Evolutionary conservation across 805 yeast species (phyloP).

Genomic region (Tetrapisispora arboricola): DNA sequence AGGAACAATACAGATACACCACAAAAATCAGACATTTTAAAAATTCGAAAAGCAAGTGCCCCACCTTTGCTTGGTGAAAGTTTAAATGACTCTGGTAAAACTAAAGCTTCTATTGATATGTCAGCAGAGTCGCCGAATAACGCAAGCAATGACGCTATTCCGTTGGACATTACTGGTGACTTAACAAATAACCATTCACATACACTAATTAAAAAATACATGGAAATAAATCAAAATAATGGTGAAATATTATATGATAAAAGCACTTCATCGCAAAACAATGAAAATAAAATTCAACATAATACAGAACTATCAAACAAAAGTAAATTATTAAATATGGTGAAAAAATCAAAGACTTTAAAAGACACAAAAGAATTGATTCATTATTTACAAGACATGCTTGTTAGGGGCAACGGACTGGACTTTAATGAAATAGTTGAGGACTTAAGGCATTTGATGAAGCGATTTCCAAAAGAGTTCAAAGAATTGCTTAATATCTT

Average conservation of each 20-base stretch:
- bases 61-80: conserved; percentile 7
- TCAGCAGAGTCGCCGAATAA: neutral
- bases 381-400: conserved; percentile 13
- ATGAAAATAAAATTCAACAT: neutral
- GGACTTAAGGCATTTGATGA: conserved; percentile 14
- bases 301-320: neutral
- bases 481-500: conserved; percentile 22
- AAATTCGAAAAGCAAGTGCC: conserved; percentile 18
- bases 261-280: neutral
- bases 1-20: neutral
- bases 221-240: conserved; percentile 8
- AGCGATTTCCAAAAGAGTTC: conserved; percentile 22
- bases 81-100: neutral
- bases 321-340: neutral
- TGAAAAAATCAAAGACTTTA: neutral
- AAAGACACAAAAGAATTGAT: conserved; percentile 8
- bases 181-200: conserved; percentile 16
- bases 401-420: conserved; percentile 1
- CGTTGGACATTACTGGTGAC: conserved; percentile 24
- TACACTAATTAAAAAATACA: conserved; percentile 20
- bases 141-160: neutral
- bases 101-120: neutral
- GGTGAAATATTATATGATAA: neutral
- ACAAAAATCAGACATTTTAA: neutral
- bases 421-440: neutral